Evolutionary conservation across 129 eudicot genomes (phyloP), one percentile per base, ranked within the genome.

Genomic region (Gnaphalium uliginosum): DNA sequence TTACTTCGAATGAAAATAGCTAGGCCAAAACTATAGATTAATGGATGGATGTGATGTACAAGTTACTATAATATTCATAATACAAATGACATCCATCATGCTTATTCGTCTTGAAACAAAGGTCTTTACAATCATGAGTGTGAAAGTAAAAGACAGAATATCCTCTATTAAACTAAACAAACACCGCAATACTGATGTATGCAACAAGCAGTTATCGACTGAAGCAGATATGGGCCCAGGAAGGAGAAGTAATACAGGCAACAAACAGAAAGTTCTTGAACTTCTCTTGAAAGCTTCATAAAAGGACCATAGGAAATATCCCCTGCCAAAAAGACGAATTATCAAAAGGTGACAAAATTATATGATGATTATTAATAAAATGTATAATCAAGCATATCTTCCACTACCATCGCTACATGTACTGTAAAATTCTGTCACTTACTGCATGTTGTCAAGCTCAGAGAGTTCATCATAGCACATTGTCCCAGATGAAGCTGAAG

Each of bases 161-260:
- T 33, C 4, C 5, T 33, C 5, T 19, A 70, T 8, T 18, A 29
- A 41, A 41, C 19, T 17, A 43, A 21, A 43, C 24, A 46, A 57
- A 33, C 70, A 27, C 53, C 59, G 48, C 58, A 58, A 46, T 58
- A 77, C 98, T 94, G 79, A 94, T 97, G 70, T 77, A 91, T 79
- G 82, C 99, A 94, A 79, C 96, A 94, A 33, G 86, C 80, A 39
- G 83, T 91, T 19, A 94, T 39, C n/a, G 97, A 87, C 82, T 85
- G 85, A 66, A 94, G 85, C 60, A 94, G 75, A 58, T 23, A 66
- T 11, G 85, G 68, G 77, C 90, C 89, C 77, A 90, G 64, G 78
- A 71, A 76, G 66, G 92, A 81, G 89, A 87, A 88, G 79, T 88
- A 94, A 83, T 90, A 94, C 29, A 91, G 83, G 88, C 93, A 94